phyloP scores from a whole-genome alignment of 441 rosid species.

The Biscutella laevigata region DNA sequence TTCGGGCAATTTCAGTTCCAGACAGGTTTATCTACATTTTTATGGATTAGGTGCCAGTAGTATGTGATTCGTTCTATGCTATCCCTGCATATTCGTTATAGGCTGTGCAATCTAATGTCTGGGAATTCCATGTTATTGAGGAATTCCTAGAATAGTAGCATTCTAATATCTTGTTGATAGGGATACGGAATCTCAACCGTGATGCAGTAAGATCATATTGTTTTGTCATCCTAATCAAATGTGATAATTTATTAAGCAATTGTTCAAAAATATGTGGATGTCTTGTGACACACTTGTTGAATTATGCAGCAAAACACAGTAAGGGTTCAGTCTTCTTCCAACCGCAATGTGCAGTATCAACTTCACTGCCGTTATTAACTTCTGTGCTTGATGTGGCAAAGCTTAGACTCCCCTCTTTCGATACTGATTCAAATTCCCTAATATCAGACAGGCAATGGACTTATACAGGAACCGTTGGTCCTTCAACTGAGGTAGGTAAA shows the following conservation, averaged over 20 bases:
- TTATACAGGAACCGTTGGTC: slow-evolving; percentile 40
- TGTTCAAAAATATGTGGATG: not conserved
- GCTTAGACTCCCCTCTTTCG: slow-evolving; percentile 66
- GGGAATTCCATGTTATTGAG: too few relatives aligned
- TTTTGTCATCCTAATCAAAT: not conserved
- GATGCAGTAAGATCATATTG: not conserved
- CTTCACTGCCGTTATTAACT: slow-evolving; percentile 42
- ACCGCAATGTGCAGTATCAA: slow-evolving; percentile 62
- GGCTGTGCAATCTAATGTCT: too few relatives aligned
- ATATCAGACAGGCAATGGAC: slow-evolving; percentile 51
- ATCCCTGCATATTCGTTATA: too few relatives aligned
- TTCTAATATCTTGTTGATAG: not conserved
- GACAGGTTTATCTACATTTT: not conserved
- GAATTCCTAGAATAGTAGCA: too few relatives aligned
- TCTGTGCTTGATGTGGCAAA: slow-evolving; percentile 62
- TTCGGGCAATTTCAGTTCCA: not conserved
- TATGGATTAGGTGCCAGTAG: not conserved
- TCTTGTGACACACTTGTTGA: slow-evolving; percentile 1
- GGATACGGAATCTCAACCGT: not conserved
- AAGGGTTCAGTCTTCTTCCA: slow-evolving; percentile 44
- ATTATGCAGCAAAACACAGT: slow-evolving; percentile 49
- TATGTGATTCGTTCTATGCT: not conserved
- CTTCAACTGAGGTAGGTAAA: slow-evolving; percentile 49
- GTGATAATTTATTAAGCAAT: not conserved
- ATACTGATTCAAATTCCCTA: slow-evolving; percentile 43